A percentile compares a stretch with the other conserved stretches of the same genome.
Conservation (phyloP, 768 basidiomycete genomes). For the Suillus ampliporus region DNA sequence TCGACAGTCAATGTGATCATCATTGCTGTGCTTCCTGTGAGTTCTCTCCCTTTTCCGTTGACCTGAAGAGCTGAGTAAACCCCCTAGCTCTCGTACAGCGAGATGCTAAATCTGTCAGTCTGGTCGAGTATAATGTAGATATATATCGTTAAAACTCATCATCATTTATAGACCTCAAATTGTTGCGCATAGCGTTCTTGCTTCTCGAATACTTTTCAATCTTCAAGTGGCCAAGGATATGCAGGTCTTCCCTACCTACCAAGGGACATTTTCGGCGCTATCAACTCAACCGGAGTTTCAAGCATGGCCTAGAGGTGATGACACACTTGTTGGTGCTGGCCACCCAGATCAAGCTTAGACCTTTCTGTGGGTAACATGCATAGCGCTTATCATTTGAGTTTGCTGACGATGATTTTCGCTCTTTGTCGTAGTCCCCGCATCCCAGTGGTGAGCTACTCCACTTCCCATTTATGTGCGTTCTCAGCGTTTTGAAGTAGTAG, state of each 20-base stretch:
- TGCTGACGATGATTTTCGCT: background rate
- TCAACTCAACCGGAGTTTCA: background rate
- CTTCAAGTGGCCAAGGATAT: background rate
- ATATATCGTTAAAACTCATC: background rate
- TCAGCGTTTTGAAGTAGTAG: background rate
- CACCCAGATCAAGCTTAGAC: background rate
- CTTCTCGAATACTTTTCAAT: constrained; percentile 12
- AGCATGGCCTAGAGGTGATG: background rate
- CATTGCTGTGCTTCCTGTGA: background rate
- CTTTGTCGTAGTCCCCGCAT: background rate
- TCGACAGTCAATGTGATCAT: background rate
- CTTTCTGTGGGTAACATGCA: background rate
- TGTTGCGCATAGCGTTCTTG: constrained; percentile 11
- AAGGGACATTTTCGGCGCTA: background rate
- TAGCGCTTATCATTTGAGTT: background rate
- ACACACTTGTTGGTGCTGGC: background rate
- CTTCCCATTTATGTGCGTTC: background rate
- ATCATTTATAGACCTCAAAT: constrained; percentile 5
- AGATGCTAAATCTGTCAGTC: background rate
- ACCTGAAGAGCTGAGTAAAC: background rate
- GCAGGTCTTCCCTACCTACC: background rate
- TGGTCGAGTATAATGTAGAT: background rate
- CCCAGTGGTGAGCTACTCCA: background rate
- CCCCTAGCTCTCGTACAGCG: constrained; percentile 1
- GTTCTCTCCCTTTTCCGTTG: background rate